Percentiles rank a stretch among this genome's conserved stretches.
Conservation (phyloP, 495 filamentous ascomycete species). For the Xylaria castorea region DNA sequence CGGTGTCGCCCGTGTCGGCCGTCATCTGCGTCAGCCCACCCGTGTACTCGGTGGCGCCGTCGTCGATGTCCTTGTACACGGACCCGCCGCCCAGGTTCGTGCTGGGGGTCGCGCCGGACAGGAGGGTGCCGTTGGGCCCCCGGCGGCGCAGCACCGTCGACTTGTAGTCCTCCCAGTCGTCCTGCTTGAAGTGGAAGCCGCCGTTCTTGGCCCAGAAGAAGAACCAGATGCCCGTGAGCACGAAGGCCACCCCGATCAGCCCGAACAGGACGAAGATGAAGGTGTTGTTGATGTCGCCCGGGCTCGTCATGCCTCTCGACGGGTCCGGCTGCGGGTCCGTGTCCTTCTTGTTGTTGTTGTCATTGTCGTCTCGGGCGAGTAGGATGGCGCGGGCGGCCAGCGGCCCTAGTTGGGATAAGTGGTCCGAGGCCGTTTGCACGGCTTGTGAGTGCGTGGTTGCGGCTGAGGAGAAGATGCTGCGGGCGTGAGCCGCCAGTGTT, state of each 20-base stretch:
- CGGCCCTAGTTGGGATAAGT: constrained; percentile 44
- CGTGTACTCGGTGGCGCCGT: constrained; percentile 58
- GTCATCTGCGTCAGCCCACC: constrained; percentile 49
- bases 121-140: constrained; percentile 83
- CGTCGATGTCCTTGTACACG: constrained; percentile 70
- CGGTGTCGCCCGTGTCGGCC: constrained; percentile 45
- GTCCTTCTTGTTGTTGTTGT: constrained; percentile 19
- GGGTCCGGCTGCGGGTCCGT: constrained; percentile 35
- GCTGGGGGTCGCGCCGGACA: constrained; percentile 79
- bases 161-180: constrained; percentile 99
- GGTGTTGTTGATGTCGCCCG: constrained; percentile 80
- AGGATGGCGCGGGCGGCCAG: constrained; percentile 49
- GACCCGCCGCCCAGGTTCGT: constrained; percentile 83
- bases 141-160: constrained; percentile 92
- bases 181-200: constrained; percentile 81
- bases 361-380: constrained; percentile 41
- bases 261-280: constrained; percentile 86
- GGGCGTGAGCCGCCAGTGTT: constrained; percentile 37
- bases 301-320: constrained; percentile 62
- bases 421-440: constrained; percentile 14
- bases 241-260: constrained; percentile 78
- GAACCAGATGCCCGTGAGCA: constrained; percentile 85
- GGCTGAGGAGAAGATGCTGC: constrained; percentile 36
- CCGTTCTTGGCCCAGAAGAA: constrained; percentile 98
- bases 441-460: constrained; percentile 22